These are phyloP conservation scores for Aspergillus novofumigatus DNA, from an alignment of 2,329 filamentous ascomycete species.

Conservation along the genomic window DNA sequence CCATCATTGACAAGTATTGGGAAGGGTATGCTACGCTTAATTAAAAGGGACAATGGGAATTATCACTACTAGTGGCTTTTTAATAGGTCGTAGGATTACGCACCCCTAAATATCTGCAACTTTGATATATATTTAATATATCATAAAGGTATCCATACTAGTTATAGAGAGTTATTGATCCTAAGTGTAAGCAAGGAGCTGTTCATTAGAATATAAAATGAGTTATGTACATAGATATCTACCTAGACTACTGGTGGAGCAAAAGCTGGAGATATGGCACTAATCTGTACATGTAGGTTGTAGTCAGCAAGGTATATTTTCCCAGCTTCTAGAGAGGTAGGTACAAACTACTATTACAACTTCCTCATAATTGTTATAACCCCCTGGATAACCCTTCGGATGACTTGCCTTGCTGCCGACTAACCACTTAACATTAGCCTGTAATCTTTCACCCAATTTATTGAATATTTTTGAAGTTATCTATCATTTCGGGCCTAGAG, in stretches of 20 bases:
- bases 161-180: neutral
- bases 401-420: neutral
- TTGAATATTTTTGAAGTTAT: neutral
- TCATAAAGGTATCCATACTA: neutral
- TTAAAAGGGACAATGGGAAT: too few species aligned
- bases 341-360: neutral
- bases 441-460: neutral
- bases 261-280: neutral
- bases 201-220: neutral
- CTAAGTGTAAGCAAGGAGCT: neutral
- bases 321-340: neutral
- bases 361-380: slow-evolving; percentile 2
- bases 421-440: neutral
- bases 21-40: too few species aligned
- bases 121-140: neutral
- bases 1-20: neutral
- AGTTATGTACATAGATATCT: neutral
- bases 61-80: too few species aligned
- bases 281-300: neutral
- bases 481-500: neutral
- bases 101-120: neutral
- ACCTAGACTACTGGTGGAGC: neutral
- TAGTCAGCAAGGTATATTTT: neutral
- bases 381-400: slow-evolving; percentile 9
- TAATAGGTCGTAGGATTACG: too few species aligned